phyloP scores from a whole-genome alignment of 352 stramenopile genomes.

The Aphanomyces euteiches region DNA sequence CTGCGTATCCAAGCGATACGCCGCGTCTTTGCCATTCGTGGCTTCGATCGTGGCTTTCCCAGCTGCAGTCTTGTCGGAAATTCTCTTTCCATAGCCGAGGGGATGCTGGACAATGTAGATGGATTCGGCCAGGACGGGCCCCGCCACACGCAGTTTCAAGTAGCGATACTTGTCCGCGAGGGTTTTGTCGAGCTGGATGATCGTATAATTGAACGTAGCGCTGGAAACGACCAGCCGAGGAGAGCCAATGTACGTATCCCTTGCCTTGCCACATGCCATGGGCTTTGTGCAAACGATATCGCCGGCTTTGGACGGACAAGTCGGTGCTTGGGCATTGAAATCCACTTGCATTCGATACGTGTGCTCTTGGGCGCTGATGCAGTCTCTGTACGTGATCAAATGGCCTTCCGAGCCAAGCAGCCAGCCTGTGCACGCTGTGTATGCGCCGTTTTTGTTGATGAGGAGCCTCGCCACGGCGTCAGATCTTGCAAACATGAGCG shows the following conservation, averaged over 20 bases:
- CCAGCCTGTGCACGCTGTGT: conserved; percentile 53
- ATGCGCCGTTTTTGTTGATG: conserved; percentile 34
- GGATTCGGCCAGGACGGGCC: conserved; percentile 45
- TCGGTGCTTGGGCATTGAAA: conserved; percentile 60
- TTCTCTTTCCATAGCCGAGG: conserved; percentile 48
- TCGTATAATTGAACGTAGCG: conserved; percentile 49
- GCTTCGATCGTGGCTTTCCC: conserved; percentile 41
- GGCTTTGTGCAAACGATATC: conserved; percentile 36
- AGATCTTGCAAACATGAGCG: conserved; percentile 53
- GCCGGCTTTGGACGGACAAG: conserved; percentile 35
- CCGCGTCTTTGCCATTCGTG: conserved; percentile 35
- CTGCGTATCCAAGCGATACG: conserved; percentile 60
- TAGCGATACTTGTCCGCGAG: conserved; percentile 47
- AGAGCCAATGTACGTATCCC: conserved; percentile 26
- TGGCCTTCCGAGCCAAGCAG: conserved; percentile 54
- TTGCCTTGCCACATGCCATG: conserved; percentile 35
- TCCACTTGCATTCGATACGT: conserved; percentile 42
- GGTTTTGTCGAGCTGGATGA: conserved; percentile 47
- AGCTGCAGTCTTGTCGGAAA: conserved; percentile 44
- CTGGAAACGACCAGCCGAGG: conserved; percentile 47
- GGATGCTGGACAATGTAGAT: conserved; percentile 73
- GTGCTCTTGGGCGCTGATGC: conserved; percentile 43
- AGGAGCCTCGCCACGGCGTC: conserved; percentile 52
- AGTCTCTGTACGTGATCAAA: conserved; percentile 70
- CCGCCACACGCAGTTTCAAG: conserved; percentile 40